These are phyloP conservation scores for Monosporascus sp. DNA, from an alignment of 2,329 filamentous ascomycete genomes.

Conservation along the genomic window DNA sequence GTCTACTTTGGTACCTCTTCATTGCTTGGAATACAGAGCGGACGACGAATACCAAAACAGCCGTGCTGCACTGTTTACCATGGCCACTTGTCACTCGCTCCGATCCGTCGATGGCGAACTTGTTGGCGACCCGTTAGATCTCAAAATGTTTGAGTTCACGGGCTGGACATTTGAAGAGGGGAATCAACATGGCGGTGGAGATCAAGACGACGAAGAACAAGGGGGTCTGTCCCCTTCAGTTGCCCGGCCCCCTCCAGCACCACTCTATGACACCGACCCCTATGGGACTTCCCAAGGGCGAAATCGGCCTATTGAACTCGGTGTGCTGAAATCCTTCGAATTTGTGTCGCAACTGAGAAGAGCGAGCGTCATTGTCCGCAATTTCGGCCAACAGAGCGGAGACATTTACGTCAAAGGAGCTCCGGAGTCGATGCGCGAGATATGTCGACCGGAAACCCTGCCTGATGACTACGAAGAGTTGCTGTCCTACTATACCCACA, in stretches of 20 bases:
- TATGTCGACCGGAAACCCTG: constrained; percentile 79
- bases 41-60: constrained; percentile 30
- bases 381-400: constrained; percentile 78
- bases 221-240: constrained; percentile 79
- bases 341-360: constrained; percentile 90
- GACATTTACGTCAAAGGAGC: constrained; percentile 95
- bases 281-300: constrained; percentile 21
- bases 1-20: constrained; percentile 49
- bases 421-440: constrained; percentile 92
- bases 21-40: constrained; percentile 21
- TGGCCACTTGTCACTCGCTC: constrained; percentile 95
- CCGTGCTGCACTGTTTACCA: constrained; percentile 75
- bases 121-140: constrained; percentile 86
- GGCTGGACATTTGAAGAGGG: constrained; percentile 90
- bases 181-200: constrained; percentile 55
- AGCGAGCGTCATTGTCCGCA: constrained; percentile 86
- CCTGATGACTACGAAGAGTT: constrained; percentile 87
- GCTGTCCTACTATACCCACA: constrained; percentile 85
- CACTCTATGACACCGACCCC: constrained; percentile 42
- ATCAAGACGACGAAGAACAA: constrained; percentile 69
- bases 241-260: constrained; percentile 68
- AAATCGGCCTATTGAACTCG: constrained; percentile 67
- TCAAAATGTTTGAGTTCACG: constrained; percentile 99
- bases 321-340: constrained; percentile 87
- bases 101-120: constrained; percentile 82